Evolutionary conservation across 345 rosid species (phyloP), one percentile per base, ranked within the genome.

Genomic region (Lepidium sativum): DNA sequence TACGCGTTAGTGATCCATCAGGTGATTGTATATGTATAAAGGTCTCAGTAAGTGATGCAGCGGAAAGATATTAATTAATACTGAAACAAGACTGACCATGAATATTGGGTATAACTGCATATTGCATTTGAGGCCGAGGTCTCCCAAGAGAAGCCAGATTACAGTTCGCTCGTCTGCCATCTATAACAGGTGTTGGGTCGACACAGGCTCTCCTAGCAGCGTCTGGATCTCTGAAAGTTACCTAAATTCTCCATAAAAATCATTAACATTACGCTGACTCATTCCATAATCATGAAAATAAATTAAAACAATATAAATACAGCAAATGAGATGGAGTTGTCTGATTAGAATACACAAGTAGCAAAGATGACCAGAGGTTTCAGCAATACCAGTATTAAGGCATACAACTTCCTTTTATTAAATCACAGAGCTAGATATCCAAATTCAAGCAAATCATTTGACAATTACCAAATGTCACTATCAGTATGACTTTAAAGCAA

Each of bases 141-240:
- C 97, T 81, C 6, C 99, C 99, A 61, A 88, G 89, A 0, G 96
- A 89, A 65, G 99, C 99, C 60, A 94, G 79, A 85, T 94, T 94
- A 73, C 99, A 94, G 63, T 94, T 94, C 0, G 99, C 96, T 9
- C 92, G 86, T 66, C 99, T 78, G 35, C 99, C 99, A 79, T 94
- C 97, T 58, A 94, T 94, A 27, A 90, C 40, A 1, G 97, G 99
- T 47, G 81, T 70, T 40, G 92, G 91, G 71, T 94, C 92, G 33
- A 59, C 87, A 71, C 99, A 94, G 47, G 99, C 99, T 74, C 90
- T 84, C 84, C 85, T 80, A 52, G 99, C 99, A 66, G 95, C 83
- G 71, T 94, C 99, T 14, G 95, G 91, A 62, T 94, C 99, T 75
- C 89, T 83, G 77, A 87, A 94, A 70, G 97, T 94, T 74, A 94